These are phyloP conservation scores for Phytophthora brassicae DNA, from an alignment of 352 stramenopile genomes.

Conservation along the genomic window DNA sequence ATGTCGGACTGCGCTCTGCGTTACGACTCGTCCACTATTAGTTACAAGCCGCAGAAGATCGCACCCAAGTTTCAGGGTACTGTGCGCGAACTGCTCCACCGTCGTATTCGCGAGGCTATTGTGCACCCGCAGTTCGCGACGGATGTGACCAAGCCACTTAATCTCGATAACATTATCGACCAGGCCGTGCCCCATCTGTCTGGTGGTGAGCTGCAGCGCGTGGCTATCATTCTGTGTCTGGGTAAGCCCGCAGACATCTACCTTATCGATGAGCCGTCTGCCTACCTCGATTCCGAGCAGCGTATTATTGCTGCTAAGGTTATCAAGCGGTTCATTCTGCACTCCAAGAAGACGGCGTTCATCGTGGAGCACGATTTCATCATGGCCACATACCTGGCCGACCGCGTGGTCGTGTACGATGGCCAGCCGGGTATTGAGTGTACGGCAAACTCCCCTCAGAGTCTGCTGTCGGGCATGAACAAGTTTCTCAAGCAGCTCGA, in stretches of 20 bases:
- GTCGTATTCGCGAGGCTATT: conserved; percentile 96
- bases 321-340: conserved; percentile 99
- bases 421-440: conserved; percentile 96
- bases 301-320: conserved; percentile 99
- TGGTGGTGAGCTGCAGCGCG: conserved; percentile 98
- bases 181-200: conserved; percentile 98
- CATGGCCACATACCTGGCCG: conserved; percentile 99
- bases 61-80: conserved; percentile 93
- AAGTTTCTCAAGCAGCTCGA: conserved; percentile 98
- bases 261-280: conserved; percentile 99
- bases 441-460: conserved; percentile 95
- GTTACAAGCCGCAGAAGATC: conserved; percentile 99
- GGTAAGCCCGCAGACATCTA: conserved; percentile 99
- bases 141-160: conserved; percentile 98
- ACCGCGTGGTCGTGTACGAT: conserved; percentile 96
- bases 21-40: conserved; percentile 86
- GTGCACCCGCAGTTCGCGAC: conserved; percentile 99
- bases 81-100: conserved; percentile 97
- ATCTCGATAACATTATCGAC: conserved; percentile 98
- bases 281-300: conserved; percentile 99
- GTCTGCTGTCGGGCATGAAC: conserved; percentile 98
- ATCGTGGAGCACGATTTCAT: conserved; percentile 99
- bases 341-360: conserved; percentile 99
- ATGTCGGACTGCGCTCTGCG: conserved; percentile 78
- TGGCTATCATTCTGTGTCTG: conserved; percentile 97